These are phyloP conservation scores for Lunularia cruciata DNA, from an alignment of 225 moss, liverwort and hornwort genomes.

Conservation along the genomic window DNA sequence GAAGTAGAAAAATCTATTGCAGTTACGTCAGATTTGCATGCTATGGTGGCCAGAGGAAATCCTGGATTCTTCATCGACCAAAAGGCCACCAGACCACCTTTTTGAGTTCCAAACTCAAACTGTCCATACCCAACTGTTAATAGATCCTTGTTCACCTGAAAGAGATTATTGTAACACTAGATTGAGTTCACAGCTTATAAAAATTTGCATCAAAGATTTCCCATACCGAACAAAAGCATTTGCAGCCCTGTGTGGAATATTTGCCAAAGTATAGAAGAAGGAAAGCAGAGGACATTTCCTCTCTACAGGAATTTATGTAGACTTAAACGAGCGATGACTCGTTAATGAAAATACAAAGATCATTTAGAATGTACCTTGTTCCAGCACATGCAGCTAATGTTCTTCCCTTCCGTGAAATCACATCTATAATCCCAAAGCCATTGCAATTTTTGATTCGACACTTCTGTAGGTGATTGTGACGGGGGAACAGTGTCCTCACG, in stretches of 20 bases:
- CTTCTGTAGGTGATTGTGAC: conserved; percentile 48
- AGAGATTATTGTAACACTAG: too few species aligned
- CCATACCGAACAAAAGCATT: too few species aligned
- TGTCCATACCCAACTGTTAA: conserved; percentile 90
- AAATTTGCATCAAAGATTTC: not conserved
- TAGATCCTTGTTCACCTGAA: conserved; percentile 75
- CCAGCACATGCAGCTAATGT: conserved; percentile 92
- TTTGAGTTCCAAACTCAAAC: conserved; percentile 78
- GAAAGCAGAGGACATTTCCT: too few species aligned
- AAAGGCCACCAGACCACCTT: conserved; percentile 81
- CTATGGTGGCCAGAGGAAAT: conserved; percentile 70
- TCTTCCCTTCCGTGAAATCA: conserved; percentile 65
- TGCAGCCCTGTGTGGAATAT: too few species aligned
- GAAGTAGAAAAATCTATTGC: conserved; percentile 81
- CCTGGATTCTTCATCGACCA: conserved; percentile 95
- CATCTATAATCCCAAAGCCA: conserved; percentile 77
- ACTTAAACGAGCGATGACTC: too few species aligned
- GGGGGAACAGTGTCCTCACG: not conserved
- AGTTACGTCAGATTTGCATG: conserved; percentile 70
- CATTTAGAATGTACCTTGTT: conserved; percentile 54
- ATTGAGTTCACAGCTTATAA: too few species aligned
- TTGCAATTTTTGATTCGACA: conserved; percentile 60
- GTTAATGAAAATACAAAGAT: too few species aligned
- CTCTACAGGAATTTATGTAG: too few species aligned
- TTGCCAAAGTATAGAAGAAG: too few species aligned